Percentiles rank a stretch among this genome's conserved stretches.
Evolutionary conservation across 2,329 filamentous ascomycete species (phyloP).

Genomic region (Trichophyton verrucosum): DNA sequence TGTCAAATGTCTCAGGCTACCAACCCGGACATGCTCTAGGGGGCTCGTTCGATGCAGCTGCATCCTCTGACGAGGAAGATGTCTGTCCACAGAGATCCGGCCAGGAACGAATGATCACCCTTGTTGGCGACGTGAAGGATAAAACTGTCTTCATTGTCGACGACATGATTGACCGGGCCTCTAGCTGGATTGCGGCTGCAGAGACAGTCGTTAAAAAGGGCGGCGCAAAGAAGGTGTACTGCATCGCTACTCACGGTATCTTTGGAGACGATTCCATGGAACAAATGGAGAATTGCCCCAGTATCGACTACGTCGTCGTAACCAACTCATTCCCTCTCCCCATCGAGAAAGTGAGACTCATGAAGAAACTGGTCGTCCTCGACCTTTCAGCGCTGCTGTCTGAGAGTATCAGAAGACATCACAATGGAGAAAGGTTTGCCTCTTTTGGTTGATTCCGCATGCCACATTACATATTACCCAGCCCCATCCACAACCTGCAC

Average conservation of each 20-base stretch:
- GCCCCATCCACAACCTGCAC: neutral
- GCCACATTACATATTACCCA: neutral
- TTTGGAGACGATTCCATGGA: conserved; percentile 83
- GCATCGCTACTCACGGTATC: conserved; percentile 91
- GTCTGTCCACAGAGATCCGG: conserved; percentile 48
- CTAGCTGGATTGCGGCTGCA: conserved; percentile 92
- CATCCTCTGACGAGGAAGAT: conserved; percentile 87
- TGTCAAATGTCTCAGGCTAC: conserved; percentile 68
- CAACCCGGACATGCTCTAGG: conserved; percentile 61
- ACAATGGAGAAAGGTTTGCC: conserved; percentile 71
- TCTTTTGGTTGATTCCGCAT: neutral
- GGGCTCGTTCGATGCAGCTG: conserved; percentile 71
- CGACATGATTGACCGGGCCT: conserved; percentile 97
- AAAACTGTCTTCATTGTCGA: conserved; percentile 89
- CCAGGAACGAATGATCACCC: conserved; percentile 86
- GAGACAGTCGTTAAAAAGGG: conserved; percentile 94
- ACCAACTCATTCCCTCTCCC: conserved; percentile 95
- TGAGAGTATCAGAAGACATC: conserved; percentile 89
- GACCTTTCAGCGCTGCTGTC: conserved; percentile 79
- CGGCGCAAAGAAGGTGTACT: conserved; percentile 84
- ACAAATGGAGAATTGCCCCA: conserved; percentile 82
- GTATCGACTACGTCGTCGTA: conserved; percentile 86
- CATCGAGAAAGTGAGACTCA: conserved; percentile 51
- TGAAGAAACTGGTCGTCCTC: conserved; percentile 75
- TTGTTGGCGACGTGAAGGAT: conserved; percentile 88